Conservation (phyloP, 2,329 filamentous ascomycete genomes). For the Talaromyces funiculosus region DNA sequence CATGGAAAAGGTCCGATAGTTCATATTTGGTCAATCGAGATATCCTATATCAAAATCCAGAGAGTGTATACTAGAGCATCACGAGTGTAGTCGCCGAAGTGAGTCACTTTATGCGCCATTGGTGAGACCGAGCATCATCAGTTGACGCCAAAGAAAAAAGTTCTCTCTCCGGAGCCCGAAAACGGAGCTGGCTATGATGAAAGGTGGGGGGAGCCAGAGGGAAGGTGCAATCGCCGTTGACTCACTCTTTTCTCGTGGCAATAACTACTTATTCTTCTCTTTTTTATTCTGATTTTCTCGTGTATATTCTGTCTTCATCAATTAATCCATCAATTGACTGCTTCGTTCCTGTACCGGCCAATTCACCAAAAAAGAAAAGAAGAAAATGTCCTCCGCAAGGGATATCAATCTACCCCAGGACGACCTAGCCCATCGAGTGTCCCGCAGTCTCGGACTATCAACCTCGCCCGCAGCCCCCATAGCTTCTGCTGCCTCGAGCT, state of each 20-base stretch:
- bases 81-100: background rate
- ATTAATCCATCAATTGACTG: background rate
- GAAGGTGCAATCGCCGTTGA: constrained; percentile 3
- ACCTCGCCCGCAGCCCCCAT: constrained; percentile 71
- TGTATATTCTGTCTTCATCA: background rate
- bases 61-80: background rate
- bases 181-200: constrained; percentile 11
- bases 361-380: background rate
- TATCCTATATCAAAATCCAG: background rate
- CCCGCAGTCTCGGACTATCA: constrained; percentile 62
- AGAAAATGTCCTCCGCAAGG: constrained; percentile 26
- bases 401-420: constrained; percentile 29
- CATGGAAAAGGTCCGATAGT: background rate
- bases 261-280: background rate
- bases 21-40: background rate
- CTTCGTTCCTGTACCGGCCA: background rate
- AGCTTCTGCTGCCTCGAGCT: constrained; percentile 65
- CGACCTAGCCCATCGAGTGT: constrained; percentile 39
- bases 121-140: background rate
- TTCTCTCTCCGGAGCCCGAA: constrained; percentile 17
- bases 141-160: constrained; percentile 7
- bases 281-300: background rate
- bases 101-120: background rate
- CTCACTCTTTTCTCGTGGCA: background rate
- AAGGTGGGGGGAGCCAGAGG: constrained; percentile 6